These are phyloP conservation scores for Sodiomyces alkalinus DNA, from an alignment of 2,329 filamentous ascomycete species.

Conservation along the genomic window DNA sequence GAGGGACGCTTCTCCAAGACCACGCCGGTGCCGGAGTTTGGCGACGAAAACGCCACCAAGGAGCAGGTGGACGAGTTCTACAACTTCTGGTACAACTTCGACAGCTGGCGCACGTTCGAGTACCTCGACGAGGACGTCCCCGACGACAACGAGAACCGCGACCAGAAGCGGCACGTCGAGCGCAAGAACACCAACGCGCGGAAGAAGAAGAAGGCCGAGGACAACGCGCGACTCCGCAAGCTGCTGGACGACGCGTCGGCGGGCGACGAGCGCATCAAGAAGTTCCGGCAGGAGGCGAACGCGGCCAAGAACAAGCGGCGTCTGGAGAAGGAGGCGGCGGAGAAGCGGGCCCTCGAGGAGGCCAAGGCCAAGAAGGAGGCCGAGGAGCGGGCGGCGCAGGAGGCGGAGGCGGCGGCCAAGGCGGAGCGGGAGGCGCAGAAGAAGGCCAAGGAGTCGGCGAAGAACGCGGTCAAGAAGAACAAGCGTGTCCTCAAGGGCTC, in stretches of 20 bases:
- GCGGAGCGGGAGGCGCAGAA: conserved; percentile 67
- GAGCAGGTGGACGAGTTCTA: conserved; percentile 92
- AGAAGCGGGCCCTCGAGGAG: conserved; percentile 76
- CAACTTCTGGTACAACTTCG: conserved; percentile 99
- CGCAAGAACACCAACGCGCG: conserved; percentile 95
- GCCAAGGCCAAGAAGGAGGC: conserved; percentile 71
- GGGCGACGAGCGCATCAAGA: conserved; percentile 90
- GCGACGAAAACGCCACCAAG: conserved; percentile 68
- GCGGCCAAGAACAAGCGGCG: conserved; percentile 94
- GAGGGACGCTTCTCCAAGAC: conserved; percentile 86
- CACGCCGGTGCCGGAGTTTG: conserved; percentile 78
- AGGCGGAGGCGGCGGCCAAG: conserved; percentile 80
- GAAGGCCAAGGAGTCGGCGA: conserved; percentile 97
- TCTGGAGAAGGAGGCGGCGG: conserved; percentile 78
- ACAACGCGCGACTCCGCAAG: conserved; percentile 79
- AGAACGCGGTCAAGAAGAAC: conserved; percentile 99
- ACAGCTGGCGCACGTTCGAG: conserved; percentile 95
- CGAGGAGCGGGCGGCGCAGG: conserved; percentile 63
- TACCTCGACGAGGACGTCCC: conserved; percentile 98
- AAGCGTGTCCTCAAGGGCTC: conserved; percentile 90
- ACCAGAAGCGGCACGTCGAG: conserved; percentile 97
- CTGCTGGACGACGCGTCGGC: conserved; percentile 76
- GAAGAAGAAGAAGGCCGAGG: conserved; percentile 99
- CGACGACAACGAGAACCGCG: conserved; percentile 96
- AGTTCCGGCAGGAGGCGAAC: conserved; percentile 82